A percentile compares a stretch with the other conserved stretches of the same genome.
phyloP scores from a whole-genome alignment of 2,329 filamentous ascomycete species.

The Beauveria sp. region DNA sequence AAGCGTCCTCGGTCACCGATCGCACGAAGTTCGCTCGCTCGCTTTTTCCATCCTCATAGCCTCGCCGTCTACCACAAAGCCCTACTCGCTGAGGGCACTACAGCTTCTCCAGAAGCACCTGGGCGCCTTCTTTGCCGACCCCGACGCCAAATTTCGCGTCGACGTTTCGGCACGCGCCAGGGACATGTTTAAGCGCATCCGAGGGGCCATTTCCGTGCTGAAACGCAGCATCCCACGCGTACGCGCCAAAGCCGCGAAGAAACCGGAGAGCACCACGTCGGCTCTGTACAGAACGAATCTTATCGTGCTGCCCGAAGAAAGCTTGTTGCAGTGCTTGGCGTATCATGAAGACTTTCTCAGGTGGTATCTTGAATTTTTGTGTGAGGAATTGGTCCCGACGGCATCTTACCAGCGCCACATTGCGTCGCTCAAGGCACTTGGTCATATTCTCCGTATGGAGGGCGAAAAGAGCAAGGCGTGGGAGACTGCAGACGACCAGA shows the following conservation, averaged over 20 bases:
- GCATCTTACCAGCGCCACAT: constrained; percentile 88
- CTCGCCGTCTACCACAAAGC: constrained; percentile 65
- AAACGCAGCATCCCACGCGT: constrained; percentile 35
- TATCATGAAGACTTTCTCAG: constrained; percentile 58
- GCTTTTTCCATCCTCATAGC: constrained; percentile 74
- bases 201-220: constrained; percentile 55
- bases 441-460: constrained; percentile 60
- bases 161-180: constrained; percentile 70
- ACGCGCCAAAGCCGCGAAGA: constrained; percentile 24
- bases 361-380: constrained; percentile 69
- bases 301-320: constrained; percentile 29
- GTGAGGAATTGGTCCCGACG: constrained; percentile 66
- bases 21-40: constrained; percentile 64
- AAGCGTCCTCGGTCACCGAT: constrained; percentile 45
- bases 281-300: constrained; percentile 32
- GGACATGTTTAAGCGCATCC: constrained; percentile 68
- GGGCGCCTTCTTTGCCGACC: constrained; percentile 68
- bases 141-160: constrained; percentile 78
- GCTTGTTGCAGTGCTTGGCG: constrained; percentile 32
- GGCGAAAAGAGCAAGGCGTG: constrained; percentile 43
- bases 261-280: constrained; percentile 14
- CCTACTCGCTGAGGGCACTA: constrained; percentile 58
- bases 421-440: constrained; percentile 65
- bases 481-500: constrained; percentile 32
- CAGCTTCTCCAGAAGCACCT: constrained; percentile 57